These are phyloP conservation scores for Euphrasia confusa DNA, from an alignment of 257 asterid genomes.

Conservation along the genomic window DNA sequence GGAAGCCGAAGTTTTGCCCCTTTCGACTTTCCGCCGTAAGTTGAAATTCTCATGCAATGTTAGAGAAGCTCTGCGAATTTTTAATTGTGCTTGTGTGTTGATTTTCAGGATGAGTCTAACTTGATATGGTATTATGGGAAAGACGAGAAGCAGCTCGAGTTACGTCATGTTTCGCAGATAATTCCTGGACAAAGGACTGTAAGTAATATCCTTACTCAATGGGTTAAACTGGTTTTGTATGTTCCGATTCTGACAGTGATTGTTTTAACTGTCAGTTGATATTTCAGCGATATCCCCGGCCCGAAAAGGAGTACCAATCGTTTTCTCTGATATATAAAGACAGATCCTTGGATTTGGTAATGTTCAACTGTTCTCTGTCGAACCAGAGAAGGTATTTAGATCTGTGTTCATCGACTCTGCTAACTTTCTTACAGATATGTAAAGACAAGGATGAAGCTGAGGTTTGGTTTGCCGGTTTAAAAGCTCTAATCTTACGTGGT, in stretches of 20 bases:
- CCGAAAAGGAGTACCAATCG: conserved; percentile 95
- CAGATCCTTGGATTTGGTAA: conserved; percentile 88
- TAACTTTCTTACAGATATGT: conserved; percentile 53
- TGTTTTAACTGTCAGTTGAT: conserved; percentile 45
- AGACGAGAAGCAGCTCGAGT: conserved; percentile 79
- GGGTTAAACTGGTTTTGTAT: no score
- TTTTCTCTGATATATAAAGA: conserved; percentile 78
- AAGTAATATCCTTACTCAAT: conserved; percentile 31
- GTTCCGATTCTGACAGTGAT: neutral
- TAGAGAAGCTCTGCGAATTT: neutral
- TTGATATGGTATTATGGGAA: conserved; percentile 84
- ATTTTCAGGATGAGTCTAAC: conserved; percentile 75
- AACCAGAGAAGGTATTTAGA: neutral
- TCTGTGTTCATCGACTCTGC: conserved; percentile 7
- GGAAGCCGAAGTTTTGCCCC: conserved; percentile 96
- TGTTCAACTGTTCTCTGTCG: conserved; percentile 27
- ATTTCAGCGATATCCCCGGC: conserved; percentile 89
- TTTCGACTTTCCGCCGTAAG: conserved; percentile 84
- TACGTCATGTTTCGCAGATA: conserved; percentile 63
- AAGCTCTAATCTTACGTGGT: conserved; percentile 59
- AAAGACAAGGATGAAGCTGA: conserved; percentile 98
- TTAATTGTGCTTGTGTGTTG: conserved; percentile 18
- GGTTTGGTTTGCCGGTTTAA: conserved; percentile 81
- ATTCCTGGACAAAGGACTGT: conserved; percentile 98
- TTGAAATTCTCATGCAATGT: neutral